Evolutionary conservation across 257 asterid species (phyloP).

Genomic region (Mentha longifolia): DNA sequence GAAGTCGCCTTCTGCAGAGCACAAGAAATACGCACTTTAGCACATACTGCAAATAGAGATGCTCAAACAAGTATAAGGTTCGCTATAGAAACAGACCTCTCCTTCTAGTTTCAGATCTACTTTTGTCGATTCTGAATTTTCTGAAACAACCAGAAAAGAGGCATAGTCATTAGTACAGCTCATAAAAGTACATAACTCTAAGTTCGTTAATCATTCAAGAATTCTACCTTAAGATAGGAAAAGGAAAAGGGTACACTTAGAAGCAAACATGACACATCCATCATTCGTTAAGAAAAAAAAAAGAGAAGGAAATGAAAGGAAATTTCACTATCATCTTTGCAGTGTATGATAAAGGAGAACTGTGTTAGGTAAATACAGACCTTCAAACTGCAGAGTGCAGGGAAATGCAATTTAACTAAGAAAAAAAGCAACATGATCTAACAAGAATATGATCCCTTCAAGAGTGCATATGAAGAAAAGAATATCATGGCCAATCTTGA

Average conservation of each 20-base stretch:
- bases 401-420: neutral
- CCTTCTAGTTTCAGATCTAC: constrained; percentile 48
- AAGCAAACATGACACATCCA: neutral
- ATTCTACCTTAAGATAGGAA: neutral
- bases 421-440: neutral
- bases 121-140: constrained; percentile 39
- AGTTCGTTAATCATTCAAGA: constrained; percentile 1
- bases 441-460: neutral
- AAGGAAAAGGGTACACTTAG: neutral
- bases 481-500: constrained; percentile 6
- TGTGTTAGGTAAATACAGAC: neutral
- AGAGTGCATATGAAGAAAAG: neutral
- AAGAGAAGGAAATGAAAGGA: neutral
- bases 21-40: constrained; percentile 40
- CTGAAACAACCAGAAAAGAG: constrained; percentile 43
- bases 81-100: constrained; percentile 60
- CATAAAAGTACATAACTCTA: constrained; percentile 9
- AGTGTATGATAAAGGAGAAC: neutral
- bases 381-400: constrained; percentile 4
- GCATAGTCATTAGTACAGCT: constrained; percentile 16
- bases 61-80: constrained; percentile 32
- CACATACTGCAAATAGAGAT: constrained; percentile 26
- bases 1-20: constrained; percentile 44
- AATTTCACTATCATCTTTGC: neutral
- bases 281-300: neutral